Evolutionary conservation across 305 asterid genomes (phyloP).

Genomic region (Rubia peregrina): DNA sequence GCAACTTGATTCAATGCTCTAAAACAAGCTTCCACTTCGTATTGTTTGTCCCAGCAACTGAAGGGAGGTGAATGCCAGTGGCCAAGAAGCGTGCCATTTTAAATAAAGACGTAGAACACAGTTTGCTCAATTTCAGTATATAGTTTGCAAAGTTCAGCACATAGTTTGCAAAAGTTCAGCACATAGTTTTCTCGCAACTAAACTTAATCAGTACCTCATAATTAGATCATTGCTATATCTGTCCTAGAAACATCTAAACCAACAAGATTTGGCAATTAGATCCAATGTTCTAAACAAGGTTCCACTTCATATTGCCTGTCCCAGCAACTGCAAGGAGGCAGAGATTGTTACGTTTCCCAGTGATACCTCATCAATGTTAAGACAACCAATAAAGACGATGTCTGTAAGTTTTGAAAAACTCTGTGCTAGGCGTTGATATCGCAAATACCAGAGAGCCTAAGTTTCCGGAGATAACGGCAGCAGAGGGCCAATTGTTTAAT

Average conservation of each 20-base stretch:
- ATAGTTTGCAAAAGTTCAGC: neutral
- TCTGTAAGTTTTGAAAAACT: slow-evolving; percentile 52
- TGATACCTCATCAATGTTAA: slow-evolving; percentile 56
- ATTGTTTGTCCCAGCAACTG: too few species aligned
- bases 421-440: slow-evolving; percentile 74
- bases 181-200: neutral
- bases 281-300: slow-evolving; percentile 46
- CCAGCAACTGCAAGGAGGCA: neutral
- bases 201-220: too few species aligned
- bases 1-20: slow-evolving; percentile 64
- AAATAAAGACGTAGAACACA: slow-evolving; percentile 62
- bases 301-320: slow-evolving; percentile 36
- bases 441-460: slow-evolving; percentile 65
- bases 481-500: slow-evolving; percentile 70
- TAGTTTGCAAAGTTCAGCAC: neutral
- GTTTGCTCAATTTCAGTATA: neutral
- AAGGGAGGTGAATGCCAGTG: slow-evolving; percentile 45
- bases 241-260: neutral
- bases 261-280: slow-evolving; percentile 11
- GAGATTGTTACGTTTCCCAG: slow-evolving; percentile 46
- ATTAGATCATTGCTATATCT: neutral
- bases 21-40: slow-evolving; percentile 26
- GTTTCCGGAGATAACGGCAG: slow-evolving; percentile 52
- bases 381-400: slow-evolving; percentile 72
- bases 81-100: slow-evolving; percentile 97